These are phyloP conservation scores for Fusarium vanettenii DNA, from an alignment of 2,329 filamentous ascomycete species.

Conservation along the genomic window DNA sequence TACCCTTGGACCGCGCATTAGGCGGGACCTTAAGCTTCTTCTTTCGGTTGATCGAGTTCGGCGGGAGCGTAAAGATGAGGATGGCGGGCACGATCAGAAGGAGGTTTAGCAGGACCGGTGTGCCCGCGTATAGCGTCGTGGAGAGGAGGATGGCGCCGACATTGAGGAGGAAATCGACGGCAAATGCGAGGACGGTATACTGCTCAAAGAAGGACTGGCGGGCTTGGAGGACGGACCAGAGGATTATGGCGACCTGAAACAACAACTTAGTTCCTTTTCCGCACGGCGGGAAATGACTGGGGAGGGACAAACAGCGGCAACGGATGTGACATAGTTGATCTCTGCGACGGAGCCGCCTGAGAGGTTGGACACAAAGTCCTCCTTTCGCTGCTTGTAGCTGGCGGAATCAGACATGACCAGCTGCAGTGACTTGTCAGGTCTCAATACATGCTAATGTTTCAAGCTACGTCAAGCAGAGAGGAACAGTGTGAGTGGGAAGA, in stretches of 20 bases:
- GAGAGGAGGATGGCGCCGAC: conserved; percentile 84
- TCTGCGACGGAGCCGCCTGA: conserved; percentile 85
- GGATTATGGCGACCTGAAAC: conserved; percentile 77
- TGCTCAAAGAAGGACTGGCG: conserved; percentile 86
- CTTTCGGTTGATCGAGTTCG: conserved; percentile 48
- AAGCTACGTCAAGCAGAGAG: conserved; percentile 5
- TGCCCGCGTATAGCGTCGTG: conserved; percentile 84
- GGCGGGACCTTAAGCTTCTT: conserved; percentile 63
- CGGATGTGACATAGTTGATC: conserved; percentile 86
- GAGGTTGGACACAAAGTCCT: conserved; percentile 94
- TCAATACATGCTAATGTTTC: conserved; percentile 24
- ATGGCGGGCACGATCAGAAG: conserved; percentile 79
- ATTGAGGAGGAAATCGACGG: conserved; percentile 90
- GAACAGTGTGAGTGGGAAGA: not conserved
- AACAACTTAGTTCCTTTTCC: conserved; percentile 26
- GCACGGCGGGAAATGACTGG: not conserved
- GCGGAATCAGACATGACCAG: conserved; percentile 52
- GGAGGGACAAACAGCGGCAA: conserved; percentile 76
- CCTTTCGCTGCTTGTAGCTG: conserved; percentile 91
- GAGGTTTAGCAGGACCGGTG: conserved; percentile 78
- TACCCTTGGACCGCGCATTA: conserved; percentile 52
- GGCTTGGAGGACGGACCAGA: conserved; percentile 91
- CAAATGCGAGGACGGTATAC: conserved; percentile 74
- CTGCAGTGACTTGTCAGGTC: conserved; percentile 2
- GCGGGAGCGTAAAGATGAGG: conserved; percentile 67